phyloP scores from a whole-genome alignment of 108 stramenopile species.

The Thalassiosira profunda region DNA sequence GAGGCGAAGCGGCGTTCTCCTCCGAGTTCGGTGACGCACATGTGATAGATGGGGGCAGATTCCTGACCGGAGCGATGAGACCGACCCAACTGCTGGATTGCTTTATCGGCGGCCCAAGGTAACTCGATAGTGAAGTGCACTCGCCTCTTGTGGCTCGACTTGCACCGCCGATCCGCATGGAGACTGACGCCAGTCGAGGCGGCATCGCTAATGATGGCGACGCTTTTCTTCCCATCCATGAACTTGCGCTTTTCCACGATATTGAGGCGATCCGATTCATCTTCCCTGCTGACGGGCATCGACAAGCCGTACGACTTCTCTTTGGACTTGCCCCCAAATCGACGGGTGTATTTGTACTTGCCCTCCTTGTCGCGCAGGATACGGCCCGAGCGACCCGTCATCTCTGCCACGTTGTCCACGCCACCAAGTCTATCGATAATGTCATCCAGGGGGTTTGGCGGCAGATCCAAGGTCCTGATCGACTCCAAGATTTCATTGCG shows the following conservation, averaged over 20 bases:
- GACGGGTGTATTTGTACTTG: conserved; percentile 50
- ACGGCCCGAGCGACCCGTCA: conserved; percentile 83
- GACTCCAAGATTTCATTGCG: conserved; percentile 29
- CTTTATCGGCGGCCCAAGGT: conserved; percentile 92
- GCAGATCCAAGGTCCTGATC: conserved; percentile 47
- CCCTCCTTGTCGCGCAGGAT: conserved; percentile 47
- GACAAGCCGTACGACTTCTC: conserved; percentile 27
- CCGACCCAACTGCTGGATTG: conserved; percentile 89
- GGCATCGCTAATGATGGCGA: conserved; percentile 91
- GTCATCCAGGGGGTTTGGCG: conserved; percentile 75
- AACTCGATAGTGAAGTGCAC: conserved; percentile 90
- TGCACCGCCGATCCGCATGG: conserved; percentile 52
- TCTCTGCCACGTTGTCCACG: conserved; percentile 69
- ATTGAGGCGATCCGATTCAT: conserved; percentile 66
- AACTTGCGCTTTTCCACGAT: conserved; percentile 68
- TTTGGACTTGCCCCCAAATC: conserved; percentile 27
- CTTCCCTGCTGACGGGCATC: conserved; percentile 20
- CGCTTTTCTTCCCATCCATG: conserved; percentile 72
- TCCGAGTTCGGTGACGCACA: conserved; percentile 71
- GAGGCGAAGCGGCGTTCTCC: conserved; percentile 86
- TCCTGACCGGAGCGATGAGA: conserved; percentile 80
- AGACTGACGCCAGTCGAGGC: conserved; percentile 80
- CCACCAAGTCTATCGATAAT: conserved; percentile 79
- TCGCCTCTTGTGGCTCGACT: conserved; percentile 49
- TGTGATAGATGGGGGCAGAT: conserved; percentile 68